These are phyloP conservation scores for Neospora caninum DNA, from an alignment of 169 alveolate species.

Conservation along the genomic window DNA sequence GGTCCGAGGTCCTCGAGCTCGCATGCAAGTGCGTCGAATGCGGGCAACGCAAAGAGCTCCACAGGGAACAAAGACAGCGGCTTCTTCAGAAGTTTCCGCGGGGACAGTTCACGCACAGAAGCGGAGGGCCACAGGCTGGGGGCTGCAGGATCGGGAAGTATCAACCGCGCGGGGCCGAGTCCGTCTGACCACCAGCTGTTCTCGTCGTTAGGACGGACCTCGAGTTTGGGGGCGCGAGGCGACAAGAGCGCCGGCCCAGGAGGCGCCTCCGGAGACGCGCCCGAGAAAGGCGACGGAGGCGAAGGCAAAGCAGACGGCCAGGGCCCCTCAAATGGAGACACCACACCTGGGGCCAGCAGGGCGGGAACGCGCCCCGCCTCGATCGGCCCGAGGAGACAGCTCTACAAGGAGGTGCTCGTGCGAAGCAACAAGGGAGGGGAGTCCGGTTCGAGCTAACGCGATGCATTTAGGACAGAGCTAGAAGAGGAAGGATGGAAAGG, in stretches of 20 bases:
- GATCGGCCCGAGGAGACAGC: not conserved
- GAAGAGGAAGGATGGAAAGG: too few relatives aligned
- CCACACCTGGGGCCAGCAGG: not conserved
- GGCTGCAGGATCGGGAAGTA: not conserved
- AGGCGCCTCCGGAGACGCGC: not conserved
- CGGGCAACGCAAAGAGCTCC: not conserved
- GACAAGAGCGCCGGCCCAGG: too few relatives aligned
- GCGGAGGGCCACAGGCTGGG: not conserved
- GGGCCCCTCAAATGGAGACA: not conserved
- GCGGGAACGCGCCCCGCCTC: not conserved
- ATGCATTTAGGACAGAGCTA: too few relatives aligned
- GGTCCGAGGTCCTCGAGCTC: not conserved
- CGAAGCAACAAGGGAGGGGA: not conserved
- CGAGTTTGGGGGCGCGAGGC: not conserved
- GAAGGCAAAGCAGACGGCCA: not conserved
- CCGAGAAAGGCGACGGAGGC: not conserved
- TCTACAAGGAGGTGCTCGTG: not conserved
- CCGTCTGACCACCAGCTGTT: not conserved
- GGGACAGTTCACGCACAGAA: not conserved
- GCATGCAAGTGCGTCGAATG: not conserved
- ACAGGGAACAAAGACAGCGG: not conserved
- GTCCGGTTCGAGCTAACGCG: too few relatives aligned
- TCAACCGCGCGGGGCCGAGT: not conserved
- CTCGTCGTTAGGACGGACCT: not conserved
- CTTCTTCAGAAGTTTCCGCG: not conserved